Evolutionary conservation across 2,329 filamentous ascomycete genomes (phyloP).

Genomic region (Westerdykella aurantiaca): DNA sequence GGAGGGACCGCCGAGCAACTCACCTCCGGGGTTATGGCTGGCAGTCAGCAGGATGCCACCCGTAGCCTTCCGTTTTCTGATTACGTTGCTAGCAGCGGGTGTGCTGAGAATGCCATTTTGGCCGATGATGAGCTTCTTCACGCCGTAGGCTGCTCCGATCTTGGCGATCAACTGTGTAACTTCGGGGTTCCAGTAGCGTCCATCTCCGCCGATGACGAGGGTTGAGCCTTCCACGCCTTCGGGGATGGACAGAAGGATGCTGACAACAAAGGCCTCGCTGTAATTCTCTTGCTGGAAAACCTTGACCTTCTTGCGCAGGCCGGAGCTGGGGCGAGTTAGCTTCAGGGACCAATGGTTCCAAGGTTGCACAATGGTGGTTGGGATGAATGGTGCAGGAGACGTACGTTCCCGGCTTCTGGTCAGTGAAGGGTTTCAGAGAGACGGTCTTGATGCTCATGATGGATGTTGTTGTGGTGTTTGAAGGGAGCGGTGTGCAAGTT

Average conservation of each 20-base stretch:
- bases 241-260: conserved; percentile 92
- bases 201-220: conserved; percentile 96
- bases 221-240: conserved; percentile 83
- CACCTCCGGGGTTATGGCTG: conserved; percentile 96
- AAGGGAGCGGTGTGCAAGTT: conserved; percentile 11
- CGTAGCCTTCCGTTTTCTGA: conserved; percentile 89
- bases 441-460: conserved; percentile 69
- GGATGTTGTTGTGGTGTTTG: conserved; percentile 17
- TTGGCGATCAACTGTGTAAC: conserved; percentile 95
- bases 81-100: conserved; percentile 91
- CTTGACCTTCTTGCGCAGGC: conserved; percentile 97
- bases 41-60: conserved; percentile 95
- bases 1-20: conserved; percentile 31
- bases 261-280: conserved; percentile 90
- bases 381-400: conserved; percentile 39
- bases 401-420: conserved; percentile 99
- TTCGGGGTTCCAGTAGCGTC: conserved; percentile 94
- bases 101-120: conserved; percentile 96
- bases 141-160: conserved; percentile 92
- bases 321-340: conserved; percentile 60
- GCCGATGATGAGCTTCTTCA: conserved; percentile 97
- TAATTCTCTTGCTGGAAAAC: conserved; percentile 95
- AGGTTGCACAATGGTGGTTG: not conserved
- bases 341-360: conserved; percentile 2
- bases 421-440: conserved; percentile 75